Base-by-base conservation (phyloP, 306 rosid species). In the Luffa acutangula region DNA sequence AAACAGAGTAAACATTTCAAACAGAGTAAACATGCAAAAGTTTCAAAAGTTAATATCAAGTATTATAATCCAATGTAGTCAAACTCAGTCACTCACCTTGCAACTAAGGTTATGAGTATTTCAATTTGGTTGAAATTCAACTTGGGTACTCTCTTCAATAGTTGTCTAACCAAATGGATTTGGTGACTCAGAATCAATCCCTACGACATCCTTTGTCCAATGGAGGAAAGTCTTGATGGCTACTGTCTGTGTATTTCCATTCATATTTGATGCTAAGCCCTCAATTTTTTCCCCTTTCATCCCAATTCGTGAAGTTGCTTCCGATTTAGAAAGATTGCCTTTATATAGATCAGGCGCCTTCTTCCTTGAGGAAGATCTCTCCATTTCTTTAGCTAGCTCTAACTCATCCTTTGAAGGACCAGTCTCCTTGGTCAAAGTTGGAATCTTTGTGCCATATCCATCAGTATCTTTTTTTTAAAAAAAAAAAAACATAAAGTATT, bases 41-140 rank as follows among this genome's bases (percentile, higher is more conserved):
- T n/a, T n/a, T n/a, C n/a, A n/a, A n/a, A n/a, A n/a, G n/a, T n/a
- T n/a, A n/a, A n/a, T n/a, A n/a, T n/a, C n/a, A n/a, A n/a, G n/a
- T n/a, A n/a, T 87, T 76, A 85, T 81, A 93, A 91, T 84, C 91
- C 90, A 83, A 89, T 86, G 84, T 82, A 91, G 87, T 88, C 92
- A 88, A 83, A 86, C 85, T 84, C 87, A 83, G 87, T 87, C 88
- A 93, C 97, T 95, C 90, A 88, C 97, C 95, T 91, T 84, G 46
- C 86, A 85, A 84, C 86, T 89, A 91, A 92, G 97, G 89, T 82
- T 88, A 87, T 79, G 89, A 72, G 83, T 7, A 83, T 81, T 81
- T 72, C 88, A 85, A 84, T 82, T 84, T 78, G 97, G 82, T 75
- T 78, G 58, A 15, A 72, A 80, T 37, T 82, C 86, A 81, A 72